These are phyloP conservation scores for Elsinoe fawcettii DNA, from an alignment of 2,329 filamentous ascomycete species.

Conservation along the genomic window DNA sequence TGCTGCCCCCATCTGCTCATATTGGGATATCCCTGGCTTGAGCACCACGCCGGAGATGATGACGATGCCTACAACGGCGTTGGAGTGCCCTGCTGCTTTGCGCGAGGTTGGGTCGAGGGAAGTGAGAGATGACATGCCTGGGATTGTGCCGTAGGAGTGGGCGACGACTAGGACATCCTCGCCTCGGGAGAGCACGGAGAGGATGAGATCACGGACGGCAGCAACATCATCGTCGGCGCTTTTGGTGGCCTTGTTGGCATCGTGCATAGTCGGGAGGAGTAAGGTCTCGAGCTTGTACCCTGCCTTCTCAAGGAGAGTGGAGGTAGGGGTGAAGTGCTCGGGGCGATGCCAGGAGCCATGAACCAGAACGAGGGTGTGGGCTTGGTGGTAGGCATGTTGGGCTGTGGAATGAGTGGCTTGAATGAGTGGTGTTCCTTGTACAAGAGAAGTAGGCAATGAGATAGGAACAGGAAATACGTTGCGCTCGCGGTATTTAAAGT, in stretches of 20 bases:
- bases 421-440: background rate
- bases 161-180: slow-evolving; percentile 24
- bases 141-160: slow-evolving; percentile 26
- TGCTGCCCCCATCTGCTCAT: background rate
- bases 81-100: slow-evolving; percentile 10
- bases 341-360: slow-evolving; percentile 25
- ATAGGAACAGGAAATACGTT: background rate
- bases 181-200: slow-evolving; percentile 20
- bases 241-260: slow-evolving; percentile 9
- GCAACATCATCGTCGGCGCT: slow-evolving; percentile 19
- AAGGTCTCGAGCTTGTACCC: slow-evolving; percentile 20
- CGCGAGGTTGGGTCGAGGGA: slow-evolving; percentile 16
- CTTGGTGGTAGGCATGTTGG: slow-evolving; percentile 15
- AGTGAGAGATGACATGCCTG: slow-evolving; percentile 22
- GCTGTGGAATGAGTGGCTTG: background rate
- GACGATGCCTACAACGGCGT: slow-evolving; percentile 18
- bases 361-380: slow-evolving; percentile 23
- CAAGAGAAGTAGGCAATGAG: background rate
- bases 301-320: slow-evolving; percentile 16
- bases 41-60: slow-evolving; percentile 17
- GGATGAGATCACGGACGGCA: slow-evolving; percentile 18
- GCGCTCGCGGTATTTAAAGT: background rate
- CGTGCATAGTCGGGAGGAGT: slow-evolving; percentile 20
- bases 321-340: slow-evolving; percentile 18
- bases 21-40: background rate